Base-by-base conservation (phyloP, 805 yeast genomes). In the Lachancea meyersii region DNA sequence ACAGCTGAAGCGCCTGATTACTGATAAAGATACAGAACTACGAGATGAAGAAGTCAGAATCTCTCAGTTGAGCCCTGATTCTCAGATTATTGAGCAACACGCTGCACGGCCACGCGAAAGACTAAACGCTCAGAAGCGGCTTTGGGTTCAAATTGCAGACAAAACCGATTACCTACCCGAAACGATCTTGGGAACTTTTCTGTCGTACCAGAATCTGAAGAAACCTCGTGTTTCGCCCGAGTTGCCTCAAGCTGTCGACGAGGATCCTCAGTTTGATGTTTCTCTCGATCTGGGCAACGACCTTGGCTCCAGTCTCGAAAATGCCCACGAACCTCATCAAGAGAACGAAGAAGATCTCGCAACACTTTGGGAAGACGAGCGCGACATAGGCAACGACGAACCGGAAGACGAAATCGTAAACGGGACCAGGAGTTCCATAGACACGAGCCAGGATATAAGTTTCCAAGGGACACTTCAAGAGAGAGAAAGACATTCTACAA, bases 251-350 rank as follows among this genome's bases (percentile, higher is more conserved):
- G 51, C 38, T 17, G 40, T 39, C 8, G 41, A 39, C 3, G 55
- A 39, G 4, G 55, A 52, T 28, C 51, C 57, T 4, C 48, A 50
- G 11, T 38, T 59, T 36, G 52, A 60, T 33, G 47, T 53, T 2
- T 53, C 63, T 1, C 35, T 61, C 23, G 57, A 55, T 13, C 36
- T 59, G 20, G 54, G 44, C 14, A 52, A 52, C 10, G 53, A 48
- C 17, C 27, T 50, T 37, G 23, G 51, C 2, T 28, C 40, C 5
- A 27, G 33, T 31, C 28, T 24, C 4, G 44, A 38, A 9, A 28
- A 36, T 19, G 20, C 30, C 5, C 26, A n/a, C n/a, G 18, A n/a
- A 26, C 28, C 13, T 4, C 17, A 22, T 16, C 28, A 14, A 8
- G 38, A 27, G 6, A 33, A 33, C 11, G 45, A 31, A 7, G 45